phyloP scores from a whole-genome alignment of 345 rosid genomes.

The Boechera stricta region DNA sequence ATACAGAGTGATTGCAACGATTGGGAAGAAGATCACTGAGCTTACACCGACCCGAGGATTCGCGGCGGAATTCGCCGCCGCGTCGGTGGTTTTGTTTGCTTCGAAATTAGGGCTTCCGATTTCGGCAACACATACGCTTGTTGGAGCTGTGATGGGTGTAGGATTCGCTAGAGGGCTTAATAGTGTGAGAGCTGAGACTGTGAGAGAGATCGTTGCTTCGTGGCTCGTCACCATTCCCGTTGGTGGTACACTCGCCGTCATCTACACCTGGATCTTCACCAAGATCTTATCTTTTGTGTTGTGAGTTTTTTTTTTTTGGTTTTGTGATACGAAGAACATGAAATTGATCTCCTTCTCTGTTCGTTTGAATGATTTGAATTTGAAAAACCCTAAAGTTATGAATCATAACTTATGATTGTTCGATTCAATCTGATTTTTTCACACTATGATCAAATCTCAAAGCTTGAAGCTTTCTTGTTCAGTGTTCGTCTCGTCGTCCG shows the following conservation, averaged over 20 bases:
- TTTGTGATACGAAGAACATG: conserved; percentile 37
- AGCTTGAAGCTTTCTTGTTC: background rate
- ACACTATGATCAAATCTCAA: conserved; percentile 17
- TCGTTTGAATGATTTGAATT: conserved; percentile 24
- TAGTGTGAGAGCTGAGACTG: conserved; percentile 86
- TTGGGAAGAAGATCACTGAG: conserved; percentile 95
- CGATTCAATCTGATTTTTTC: conserved; percentile 2
- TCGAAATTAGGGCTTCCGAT: conserved; percentile 89
- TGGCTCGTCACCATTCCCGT: conserved; percentile 94
- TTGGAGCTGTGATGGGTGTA: conserved; percentile 99
- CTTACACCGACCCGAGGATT: conserved; percentile 97
- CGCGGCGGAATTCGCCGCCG: conserved; percentile 97
- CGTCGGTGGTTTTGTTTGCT: conserved; percentile 88
- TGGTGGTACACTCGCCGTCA: conserved; percentile 77
- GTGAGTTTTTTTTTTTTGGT: conserved; percentile 44
- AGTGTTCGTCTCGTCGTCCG: conserved; percentile 2
- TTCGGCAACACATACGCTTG: conserved; percentile 90
- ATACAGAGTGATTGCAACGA: conserved; percentile 91
- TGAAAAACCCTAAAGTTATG: background rate
- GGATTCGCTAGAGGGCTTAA: conserved; percentile 96
- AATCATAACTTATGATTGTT: background rate
- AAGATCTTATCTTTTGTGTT: conserved; percentile 67
- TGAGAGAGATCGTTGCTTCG: conserved; percentile 85
- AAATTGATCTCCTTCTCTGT: conserved; percentile 32
- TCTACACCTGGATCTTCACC: conserved; percentile 91